Conservation (phyloP, 164 flowering plant species). For the Protea cynaroides region DNA sequence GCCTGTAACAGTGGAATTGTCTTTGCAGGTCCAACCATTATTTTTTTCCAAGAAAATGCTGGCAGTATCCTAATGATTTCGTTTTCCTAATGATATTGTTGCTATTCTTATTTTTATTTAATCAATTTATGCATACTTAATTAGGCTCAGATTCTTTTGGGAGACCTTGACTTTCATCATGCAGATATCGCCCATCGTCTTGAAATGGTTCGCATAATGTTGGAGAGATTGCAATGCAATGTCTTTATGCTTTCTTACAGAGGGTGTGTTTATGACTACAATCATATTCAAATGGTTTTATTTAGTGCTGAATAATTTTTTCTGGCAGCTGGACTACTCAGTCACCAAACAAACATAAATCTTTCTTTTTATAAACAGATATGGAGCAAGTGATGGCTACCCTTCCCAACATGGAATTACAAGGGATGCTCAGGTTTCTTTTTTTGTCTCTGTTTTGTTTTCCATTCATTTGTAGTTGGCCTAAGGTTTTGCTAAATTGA, state of each 20-base stretch:
- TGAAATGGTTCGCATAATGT: conserved; percentile 90
- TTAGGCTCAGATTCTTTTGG: conserved; percentile 8
- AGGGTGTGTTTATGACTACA: conserved; percentile 47
- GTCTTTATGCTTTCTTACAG: conserved; percentile 98
- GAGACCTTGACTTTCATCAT: conserved; percentile 44
- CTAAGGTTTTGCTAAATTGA: too few relatives aligned
- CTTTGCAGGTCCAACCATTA: conserved; percentile 93
- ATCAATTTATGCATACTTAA: not conserved
- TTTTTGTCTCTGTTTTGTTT: not conserved
- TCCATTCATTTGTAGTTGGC: not conserved
- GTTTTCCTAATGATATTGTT: not conserved
- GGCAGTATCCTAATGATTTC: conserved; percentile 82
- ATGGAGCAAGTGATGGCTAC: conserved; percentile 96
- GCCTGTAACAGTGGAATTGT: not conserved
- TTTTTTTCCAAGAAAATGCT: conserved; percentile 99
- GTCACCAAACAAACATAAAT: not conserved
- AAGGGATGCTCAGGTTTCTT: conserved; percentile 82
- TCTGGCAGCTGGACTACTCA: not conserved
- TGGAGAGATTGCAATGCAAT: conserved; percentile 91
- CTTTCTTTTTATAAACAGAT: conserved; percentile 35
- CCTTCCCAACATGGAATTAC: conserved; percentile 94
- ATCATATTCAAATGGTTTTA: not conserved
- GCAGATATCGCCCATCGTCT: conserved; percentile 98
- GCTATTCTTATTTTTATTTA: not conserved
- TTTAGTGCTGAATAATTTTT: not conserved